Evolutionary conservation across 495 filamentous ascomycete species (phyloP).

Genomic region (Lepraria neglecta): DNA sequence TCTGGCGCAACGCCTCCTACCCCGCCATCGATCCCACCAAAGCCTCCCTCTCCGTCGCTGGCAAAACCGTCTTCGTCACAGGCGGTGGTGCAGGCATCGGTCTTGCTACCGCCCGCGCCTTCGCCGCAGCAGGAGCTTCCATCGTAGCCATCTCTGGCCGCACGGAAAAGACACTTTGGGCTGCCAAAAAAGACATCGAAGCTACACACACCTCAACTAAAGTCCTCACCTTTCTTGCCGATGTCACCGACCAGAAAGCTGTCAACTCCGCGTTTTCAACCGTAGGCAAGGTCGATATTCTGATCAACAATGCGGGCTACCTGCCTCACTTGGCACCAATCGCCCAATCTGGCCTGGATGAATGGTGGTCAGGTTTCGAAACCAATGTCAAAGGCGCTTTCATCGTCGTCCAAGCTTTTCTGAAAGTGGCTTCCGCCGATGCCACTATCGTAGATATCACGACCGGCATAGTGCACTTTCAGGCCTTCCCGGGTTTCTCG

Average conservation of each 20-base stretch:
- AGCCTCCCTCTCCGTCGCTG: conserved; percentile 38
- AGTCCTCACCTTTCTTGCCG: conserved; percentile 26
- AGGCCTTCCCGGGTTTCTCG: conserved; percentile 29
- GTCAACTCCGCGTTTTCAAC: conserved; percentile 21
- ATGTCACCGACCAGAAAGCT: conserved; percentile 20
- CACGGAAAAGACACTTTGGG: conserved; percentile 18
- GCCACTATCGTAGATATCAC: conserved; percentile 32
- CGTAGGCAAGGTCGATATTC: conserved; percentile 32
- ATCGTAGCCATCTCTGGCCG: conserved; percentile 37
- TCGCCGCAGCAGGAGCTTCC: conserved; percentile 41
- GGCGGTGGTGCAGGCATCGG: conserved; percentile 42
- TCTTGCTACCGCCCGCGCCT: conserved; percentile 36
- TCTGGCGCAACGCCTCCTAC: conserved; percentile 37
- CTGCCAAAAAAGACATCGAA: conserved; percentile 17
- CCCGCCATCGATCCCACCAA: conserved; percentile 38
- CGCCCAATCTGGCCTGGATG: conserved; percentile 24
- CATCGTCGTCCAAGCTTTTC: conserved; percentile 31
- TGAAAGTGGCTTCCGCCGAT: conserved; percentile 26
- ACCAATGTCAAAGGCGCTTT: conserved; percentile 36
- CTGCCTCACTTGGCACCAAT: conserved; percentile 25
- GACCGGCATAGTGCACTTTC: conserved; percentile 31
- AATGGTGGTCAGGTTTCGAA: conserved; percentile 33
- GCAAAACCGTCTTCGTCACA: conserved; percentile 45
- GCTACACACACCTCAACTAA: conserved; percentile 13
- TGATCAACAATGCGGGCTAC: conserved; percentile 36